A percentile compares a stretch with the other conserved stretches of the same genome.
Conservation (phyloP, 2,329 filamentous ascomycete species). For the Aspergillus glaucus region DNA sequence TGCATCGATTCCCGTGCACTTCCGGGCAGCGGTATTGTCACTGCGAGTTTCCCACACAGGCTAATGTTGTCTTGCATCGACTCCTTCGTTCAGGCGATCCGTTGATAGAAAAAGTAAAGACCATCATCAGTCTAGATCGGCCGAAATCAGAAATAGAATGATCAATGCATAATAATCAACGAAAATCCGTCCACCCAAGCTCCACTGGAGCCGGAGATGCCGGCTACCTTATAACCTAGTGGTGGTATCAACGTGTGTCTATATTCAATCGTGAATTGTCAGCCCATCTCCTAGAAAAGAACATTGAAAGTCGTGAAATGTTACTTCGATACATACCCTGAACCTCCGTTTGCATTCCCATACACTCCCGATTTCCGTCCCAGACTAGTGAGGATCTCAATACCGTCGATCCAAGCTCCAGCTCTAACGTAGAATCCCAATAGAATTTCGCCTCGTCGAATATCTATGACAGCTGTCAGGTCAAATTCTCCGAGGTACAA, state of each 20-base stretch:
- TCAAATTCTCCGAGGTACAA: constrained; percentile 5
- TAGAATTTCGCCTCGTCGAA: constrained; percentile 76
- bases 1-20: too few relatives aligned
- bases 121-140: neutral
- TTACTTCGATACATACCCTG: constrained; percentile 59
- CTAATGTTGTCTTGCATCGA: neutral
- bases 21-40: neutral
- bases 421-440: constrained; percentile 79
- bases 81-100: neutral
- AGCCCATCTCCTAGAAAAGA: constrained; percentile 6
- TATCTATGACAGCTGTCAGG: constrained; percentile 50
- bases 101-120: too few relatives aligned
- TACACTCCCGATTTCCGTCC: constrained; percentile 81
- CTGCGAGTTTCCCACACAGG: neutral
- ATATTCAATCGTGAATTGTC: constrained; percentile 1
- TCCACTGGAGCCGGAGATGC: constrained; percentile 74
- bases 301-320: neutral
- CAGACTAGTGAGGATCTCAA: constrained; percentile 82
- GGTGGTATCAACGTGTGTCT: constrained; percentile 87
- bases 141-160: constrained; percentile 8
- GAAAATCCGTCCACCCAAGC: constrained; percentile 81
- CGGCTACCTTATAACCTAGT: constrained; percentile 79
- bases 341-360: constrained; percentile 73
- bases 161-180: constrained; percentile 66
- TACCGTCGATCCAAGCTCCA: constrained; percentile 74